Evolutionary conservation across 106 monocot genomes (phyloP).

Genomic region (Gastrodia elata): DNA sequence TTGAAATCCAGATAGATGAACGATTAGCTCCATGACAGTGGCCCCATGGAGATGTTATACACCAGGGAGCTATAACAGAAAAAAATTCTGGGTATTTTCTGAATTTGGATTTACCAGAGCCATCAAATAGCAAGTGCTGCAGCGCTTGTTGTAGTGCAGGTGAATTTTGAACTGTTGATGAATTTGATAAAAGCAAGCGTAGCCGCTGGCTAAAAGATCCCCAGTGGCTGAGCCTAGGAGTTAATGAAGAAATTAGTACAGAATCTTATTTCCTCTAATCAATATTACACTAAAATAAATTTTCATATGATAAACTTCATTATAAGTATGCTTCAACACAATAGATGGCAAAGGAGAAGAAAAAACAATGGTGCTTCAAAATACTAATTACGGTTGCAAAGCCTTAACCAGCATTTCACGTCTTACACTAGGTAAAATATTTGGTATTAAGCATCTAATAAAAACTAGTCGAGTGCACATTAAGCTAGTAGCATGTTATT

Average conservation of each 20-base stretch:
- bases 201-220: conserved; percentile 42
- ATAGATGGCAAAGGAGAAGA: not conserved
- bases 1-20: conserved; percentile 77
- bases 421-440: not conserved
- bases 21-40: conserved; percentile 40
- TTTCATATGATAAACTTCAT: conserved; percentile 3
- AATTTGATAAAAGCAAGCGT: conserved; percentile 56
- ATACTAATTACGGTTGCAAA: not conserved
- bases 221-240: conserved; percentile 68
- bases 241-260: not conserved
- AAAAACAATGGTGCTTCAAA: not conserved
- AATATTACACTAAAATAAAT: too few species aligned
- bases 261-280: not conserved
- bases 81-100: conserved; percentile 21
- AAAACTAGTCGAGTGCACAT: not conserved
- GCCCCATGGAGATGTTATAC: conserved; percentile 30
- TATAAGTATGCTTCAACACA: not conserved
- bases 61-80: conserved; percentile 27
- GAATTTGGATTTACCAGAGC: conserved; percentile 24
- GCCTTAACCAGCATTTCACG: not conserved
- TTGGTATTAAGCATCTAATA: not conserved
- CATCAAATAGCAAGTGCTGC: conserved; percentile 28
- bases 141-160: conserved; percentile 30
- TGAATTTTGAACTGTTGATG: conserved; percentile 48
- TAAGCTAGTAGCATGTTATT: too few species aligned